These are phyloP conservation scores for Acarospora socialis DNA, from an alignment of 2,329 filamentous ascomycete species.

Conservation along the genomic window DNA sequence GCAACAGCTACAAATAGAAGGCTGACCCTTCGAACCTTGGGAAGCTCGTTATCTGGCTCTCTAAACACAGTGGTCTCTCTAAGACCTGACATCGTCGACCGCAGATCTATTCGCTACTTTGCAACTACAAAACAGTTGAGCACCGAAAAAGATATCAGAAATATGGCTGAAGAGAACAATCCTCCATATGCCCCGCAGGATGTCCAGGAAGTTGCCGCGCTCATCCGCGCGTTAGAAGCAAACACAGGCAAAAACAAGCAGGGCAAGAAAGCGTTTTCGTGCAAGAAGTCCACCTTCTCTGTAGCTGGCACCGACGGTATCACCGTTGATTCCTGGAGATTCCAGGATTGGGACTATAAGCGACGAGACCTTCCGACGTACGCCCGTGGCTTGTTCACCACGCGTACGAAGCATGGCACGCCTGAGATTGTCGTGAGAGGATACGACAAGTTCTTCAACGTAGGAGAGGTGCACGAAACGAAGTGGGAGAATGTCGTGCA, in stretches of 20 bases:
- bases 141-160: constrained; percentile 17
- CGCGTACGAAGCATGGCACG: constrained; percentile 46
- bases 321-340: constrained; percentile 56
- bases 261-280: constrained; percentile 48
- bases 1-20: too few species aligned
- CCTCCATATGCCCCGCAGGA: constrained; percentile 58
- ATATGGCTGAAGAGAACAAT: constrained; percentile 38
- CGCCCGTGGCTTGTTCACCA: constrained; percentile 88
- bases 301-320: constrained; percentile 49
- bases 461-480: constrained; percentile 66
- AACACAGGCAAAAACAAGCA: constrained; percentile 38
- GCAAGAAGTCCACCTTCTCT: constrained; percentile 66
- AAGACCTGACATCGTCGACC: too few species aligned
- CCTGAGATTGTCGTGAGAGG: constrained; percentile 74
- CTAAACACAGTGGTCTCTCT: too few species aligned
- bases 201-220: constrained; percentile 46
- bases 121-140: background rate
- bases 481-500: constrained; percentile 65
- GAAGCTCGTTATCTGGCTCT: too few species aligned
- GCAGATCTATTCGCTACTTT: background rate
- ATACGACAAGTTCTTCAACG: constrained; percentile 99
- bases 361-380: constrained; percentile 73
- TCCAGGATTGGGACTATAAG: constrained; percentile 96
- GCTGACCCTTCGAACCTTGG: too few species aligned
- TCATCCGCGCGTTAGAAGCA: constrained; percentile 51